Percentiles rank a stretch among this genome's conserved stretches.
Evolutionary conservation across 2,329 filamentous ascomycete species (phyloP).

Genomic region (Sphaerulina musiva): DNA sequence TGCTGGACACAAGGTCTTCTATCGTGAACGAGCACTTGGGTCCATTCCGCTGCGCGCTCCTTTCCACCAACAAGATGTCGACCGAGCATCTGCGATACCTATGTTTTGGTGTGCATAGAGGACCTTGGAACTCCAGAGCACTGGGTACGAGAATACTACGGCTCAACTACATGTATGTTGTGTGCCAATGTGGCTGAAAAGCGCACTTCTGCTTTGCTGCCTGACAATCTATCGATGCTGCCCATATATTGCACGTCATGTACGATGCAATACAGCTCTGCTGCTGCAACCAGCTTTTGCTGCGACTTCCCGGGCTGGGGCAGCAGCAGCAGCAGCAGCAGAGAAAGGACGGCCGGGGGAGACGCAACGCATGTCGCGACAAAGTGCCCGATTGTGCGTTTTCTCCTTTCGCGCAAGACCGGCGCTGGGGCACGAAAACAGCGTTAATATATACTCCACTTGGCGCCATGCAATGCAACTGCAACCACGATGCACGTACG

Average conservation of each 20-base stretch:
- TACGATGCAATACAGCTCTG: constrained; percentile 19
- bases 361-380: constrained; percentile 5
- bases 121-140: constrained; percentile 14
- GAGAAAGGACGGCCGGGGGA: constrained; percentile 6
- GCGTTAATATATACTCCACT: constrained; percentile 17
- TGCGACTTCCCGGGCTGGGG: constrained; percentile 6
- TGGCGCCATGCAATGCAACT: constrained; percentile 10
- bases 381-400: constrained; percentile 13
- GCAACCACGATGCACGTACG: constrained; percentile 13
- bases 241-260: constrained; percentile 21
- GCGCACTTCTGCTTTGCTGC: constrained; percentile 19
- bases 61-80: constrained; percentile 20
- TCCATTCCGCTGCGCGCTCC: constrained; percentile 13
- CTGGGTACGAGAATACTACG: constrained; percentile 22
- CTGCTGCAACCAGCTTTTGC: constrained; percentile 12
- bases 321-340: neutral
- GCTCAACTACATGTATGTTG: constrained; percentile 15
- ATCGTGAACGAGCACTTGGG: constrained; percentile 10
- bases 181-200: constrained; percentile 21
- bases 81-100: constrained; percentile 23
- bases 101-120: constrained; percentile 12
- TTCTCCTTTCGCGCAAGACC: constrained; percentile 18
- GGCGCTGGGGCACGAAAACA: constrained; percentile 18
- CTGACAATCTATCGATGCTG: constrained; percentile 18
- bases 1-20: constrained; percentile 10